Conservation (phyloP, 2,329 filamentous ascomycete species). For the Botrytis deweyae region DNA sequence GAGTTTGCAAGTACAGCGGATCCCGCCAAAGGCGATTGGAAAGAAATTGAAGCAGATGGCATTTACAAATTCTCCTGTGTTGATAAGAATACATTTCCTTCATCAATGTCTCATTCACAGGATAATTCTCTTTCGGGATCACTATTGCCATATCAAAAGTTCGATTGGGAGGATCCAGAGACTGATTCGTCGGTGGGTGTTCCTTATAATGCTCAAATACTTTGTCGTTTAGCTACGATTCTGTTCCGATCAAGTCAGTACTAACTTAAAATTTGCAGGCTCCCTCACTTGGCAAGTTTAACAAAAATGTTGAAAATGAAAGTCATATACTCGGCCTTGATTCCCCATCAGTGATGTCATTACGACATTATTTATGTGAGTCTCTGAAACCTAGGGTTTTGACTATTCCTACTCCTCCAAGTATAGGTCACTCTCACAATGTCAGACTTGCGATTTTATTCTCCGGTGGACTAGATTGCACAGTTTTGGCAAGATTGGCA, state of each 20-base stretch:
- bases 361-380: slow-evolving; percentile 55
- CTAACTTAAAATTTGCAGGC: slow-evolving; percentile 7
- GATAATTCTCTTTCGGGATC: slow-evolving; percentile 9
- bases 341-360: slow-evolving; percentile 51
- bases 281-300: slow-evolving; percentile 36
- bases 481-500: slow-evolving; percentile 75
- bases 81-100: neutral
- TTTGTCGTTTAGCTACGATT: neutral
- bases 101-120: neutral
- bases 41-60: slow-evolving; percentile 81
- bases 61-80: slow-evolving; percentile 54
- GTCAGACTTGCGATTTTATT: slow-evolving; percentile 77
- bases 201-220: neutral
- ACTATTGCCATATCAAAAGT: slow-evolving; percentile 23
- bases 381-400: slow-evolving; percentile 65
- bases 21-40: slow-evolving; percentile 54
- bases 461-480: slow-evolving; percentile 92
- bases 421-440: slow-evolving; percentile 37
- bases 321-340: slow-evolving; percentile 39
- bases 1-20: slow-evolving; percentile 71
- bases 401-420: slow-evolving; percentile 61
- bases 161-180: slow-evolving; percentile 24
- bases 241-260: neutral
- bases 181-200: slow-evolving; percentile 8
- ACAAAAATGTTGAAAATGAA: slow-evolving; percentile 42